Percentiles rank a stretch among this genome's conserved stretches.
These are phyloP conservation scores for Sporothrix globosa DNA, from an alignment of 2,329 filamentous ascomycete species.

Conservation along the genomic window DNA sequence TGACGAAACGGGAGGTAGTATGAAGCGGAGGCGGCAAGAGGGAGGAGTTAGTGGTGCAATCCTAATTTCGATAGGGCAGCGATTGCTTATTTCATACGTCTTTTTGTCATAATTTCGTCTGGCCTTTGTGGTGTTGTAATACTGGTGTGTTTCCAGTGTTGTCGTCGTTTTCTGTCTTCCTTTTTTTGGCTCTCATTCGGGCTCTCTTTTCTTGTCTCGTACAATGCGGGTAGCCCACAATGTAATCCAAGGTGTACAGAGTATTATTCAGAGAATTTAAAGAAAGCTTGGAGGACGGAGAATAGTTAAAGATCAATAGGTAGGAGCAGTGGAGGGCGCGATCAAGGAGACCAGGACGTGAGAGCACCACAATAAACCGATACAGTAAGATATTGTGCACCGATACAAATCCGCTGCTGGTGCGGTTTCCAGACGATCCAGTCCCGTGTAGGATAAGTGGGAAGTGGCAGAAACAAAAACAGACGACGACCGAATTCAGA, in stretches of 20 bases:
- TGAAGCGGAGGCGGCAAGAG: conserved; percentile 10
- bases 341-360: neutral
- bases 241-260: neutral
- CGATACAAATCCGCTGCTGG: conserved; percentile 28
- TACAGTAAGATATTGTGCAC: neutral
- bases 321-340: conserved; percentile 12
- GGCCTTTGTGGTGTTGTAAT: conserved; percentile 8
- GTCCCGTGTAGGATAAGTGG: neutral
- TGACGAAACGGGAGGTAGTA: conserved; percentile 1
- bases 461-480: neutral
- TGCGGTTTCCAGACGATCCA: conserved; percentile 22
- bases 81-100: neutral
- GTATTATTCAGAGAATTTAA: conserved; percentile 17
- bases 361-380: neutral
- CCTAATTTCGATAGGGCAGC: neutral
- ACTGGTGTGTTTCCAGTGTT: neutral
- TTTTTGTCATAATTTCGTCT: neutral
- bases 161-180: neutral
- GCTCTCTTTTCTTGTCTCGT: conserved; percentile 2
- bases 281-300: neutral
- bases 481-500: neutral
- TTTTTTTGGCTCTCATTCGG: neutral
- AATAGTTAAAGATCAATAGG: conserved; percentile 19
- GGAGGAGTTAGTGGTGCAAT: neutral
- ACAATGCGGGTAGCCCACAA: conserved; percentile 25